phyloP scores from a whole-genome alignment of 805 yeast species.

The Schizosaccharomyces japonicus region DNA sequence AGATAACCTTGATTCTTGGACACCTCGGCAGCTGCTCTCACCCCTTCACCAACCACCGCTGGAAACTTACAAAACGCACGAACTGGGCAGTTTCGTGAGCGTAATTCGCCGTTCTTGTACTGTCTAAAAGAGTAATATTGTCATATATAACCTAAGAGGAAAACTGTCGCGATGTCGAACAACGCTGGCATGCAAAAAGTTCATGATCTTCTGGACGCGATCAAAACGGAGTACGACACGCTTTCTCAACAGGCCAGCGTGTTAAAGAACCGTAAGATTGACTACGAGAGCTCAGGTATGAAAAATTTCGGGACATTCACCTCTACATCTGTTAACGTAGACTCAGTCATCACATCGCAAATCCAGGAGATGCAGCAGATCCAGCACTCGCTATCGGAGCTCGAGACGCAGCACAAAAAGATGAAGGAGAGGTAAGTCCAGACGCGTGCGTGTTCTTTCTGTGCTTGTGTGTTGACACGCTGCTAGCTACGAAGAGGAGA shows the following conservation, averaged over 20 bases:
- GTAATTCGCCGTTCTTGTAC: no score
- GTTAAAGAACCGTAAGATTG: slow-evolving; percentile 75
- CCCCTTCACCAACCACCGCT: no score
- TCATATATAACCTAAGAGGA: background rate
- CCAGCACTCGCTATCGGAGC: slow-evolving; percentile 77
- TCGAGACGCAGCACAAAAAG: slow-evolving; percentile 80
- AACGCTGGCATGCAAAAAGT: slow-evolving; percentile 12
- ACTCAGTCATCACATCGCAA: slow-evolving; percentile 21
- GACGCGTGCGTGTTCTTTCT: background rate
- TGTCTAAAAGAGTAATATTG: no score
- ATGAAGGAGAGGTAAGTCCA: slow-evolving; percentile 49
- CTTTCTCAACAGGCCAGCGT: slow-evolving; percentile 67
- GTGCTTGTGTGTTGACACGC: background rate
- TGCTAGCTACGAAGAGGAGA: slow-evolving; percentile 65
- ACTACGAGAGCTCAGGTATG: slow-evolving; percentile 52
- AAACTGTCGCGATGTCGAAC: background rate
- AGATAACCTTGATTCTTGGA: no score
- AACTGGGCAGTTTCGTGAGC: no score
- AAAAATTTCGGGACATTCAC: slow-evolving; percentile 4
- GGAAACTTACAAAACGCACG: no score
- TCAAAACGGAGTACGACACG: slow-evolving; percentile 72
- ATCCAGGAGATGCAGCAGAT: slow-evolving; percentile 82
- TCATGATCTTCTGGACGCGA: slow-evolving; percentile 70
- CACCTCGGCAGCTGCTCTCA: no score
- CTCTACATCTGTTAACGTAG: background rate